Evolutionary conservation across 768 basidiomycete genomes (phyloP).

Genomic region (Boletus patriciae): DNA sequence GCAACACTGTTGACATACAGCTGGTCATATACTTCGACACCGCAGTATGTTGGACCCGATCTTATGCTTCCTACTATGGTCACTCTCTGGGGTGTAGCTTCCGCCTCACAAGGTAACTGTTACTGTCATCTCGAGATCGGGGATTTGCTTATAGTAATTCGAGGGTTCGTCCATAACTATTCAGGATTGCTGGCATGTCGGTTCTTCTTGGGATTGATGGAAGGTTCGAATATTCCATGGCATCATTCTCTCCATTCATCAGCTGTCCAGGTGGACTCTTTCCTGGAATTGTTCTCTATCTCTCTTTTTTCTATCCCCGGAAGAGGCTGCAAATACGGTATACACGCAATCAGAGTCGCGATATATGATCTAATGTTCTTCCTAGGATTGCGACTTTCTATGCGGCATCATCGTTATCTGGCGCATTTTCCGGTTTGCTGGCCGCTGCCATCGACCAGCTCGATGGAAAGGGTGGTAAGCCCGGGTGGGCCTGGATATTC

Average conservation of each 20-base stretch:
- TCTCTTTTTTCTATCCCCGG: too few species aligned
- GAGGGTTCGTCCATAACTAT: too few species aligned
- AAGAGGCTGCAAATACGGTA: too few species aligned
- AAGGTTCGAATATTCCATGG: too few species aligned
- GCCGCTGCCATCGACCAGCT: conserved; percentile 57
- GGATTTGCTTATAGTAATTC: not conserved
- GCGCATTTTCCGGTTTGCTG: conserved; percentile 60
- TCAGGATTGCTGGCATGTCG: too few species aligned
- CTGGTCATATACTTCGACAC: not conserved
- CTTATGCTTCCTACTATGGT: not conserved
- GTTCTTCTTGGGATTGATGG: too few species aligned
- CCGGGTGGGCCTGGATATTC: conserved; percentile 30
- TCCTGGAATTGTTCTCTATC: too few species aligned
- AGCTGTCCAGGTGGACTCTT: too few species aligned
- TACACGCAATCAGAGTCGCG: too few species aligned
- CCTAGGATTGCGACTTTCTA: too few species aligned
- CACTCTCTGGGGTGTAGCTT: not conserved
- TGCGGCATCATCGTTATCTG: conserved; percentile 45
- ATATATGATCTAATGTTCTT: too few species aligned
- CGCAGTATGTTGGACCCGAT: not conserved
- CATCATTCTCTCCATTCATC: too few species aligned
- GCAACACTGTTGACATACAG: not conserved
- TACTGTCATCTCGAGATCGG: not conserved
- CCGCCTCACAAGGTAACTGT: not conserved
- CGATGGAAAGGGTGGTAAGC: conserved; percentile 47